Conservation (phyloP, 1,284 basidiomycete species). For the Ganoderma lingzhi region DNA sequence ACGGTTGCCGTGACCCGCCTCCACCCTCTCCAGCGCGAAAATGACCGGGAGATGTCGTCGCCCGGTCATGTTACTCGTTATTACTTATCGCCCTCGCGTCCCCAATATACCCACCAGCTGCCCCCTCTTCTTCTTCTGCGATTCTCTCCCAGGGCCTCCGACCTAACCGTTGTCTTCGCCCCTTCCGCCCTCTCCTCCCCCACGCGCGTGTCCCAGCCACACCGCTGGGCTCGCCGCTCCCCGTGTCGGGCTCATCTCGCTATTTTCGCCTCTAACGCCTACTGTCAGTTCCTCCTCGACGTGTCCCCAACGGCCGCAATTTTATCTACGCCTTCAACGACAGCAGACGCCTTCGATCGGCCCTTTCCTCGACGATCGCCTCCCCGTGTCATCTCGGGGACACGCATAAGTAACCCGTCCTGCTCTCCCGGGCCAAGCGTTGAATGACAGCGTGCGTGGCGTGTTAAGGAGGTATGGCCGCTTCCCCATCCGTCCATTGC, state of each 20-base stretch:
- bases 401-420: background rate
- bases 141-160: background rate
- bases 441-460: background rate
- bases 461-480: conserved; percentile 8
- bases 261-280: background rate
- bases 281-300: background rate
- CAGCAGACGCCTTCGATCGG: background rate
- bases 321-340: background rate
- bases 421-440: background rate
- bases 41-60: background rate
- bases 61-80: background rate
- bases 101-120: background rate
- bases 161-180: background rate
- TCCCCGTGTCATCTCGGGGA: conserved; percentile 7
- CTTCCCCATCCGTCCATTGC: background rate
- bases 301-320: background rate
- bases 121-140: conserved; percentile 5
- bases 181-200: background rate
- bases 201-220: background rate
- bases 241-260: background rate
- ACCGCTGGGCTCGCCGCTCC: background rate
- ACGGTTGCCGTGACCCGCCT: background rate
- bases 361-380: conserved; percentile 12
- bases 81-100: background rate
- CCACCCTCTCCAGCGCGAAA: background rate